Conservation (phyloP, 345 rosid genomes). For the Erodium maritimum region DNA sequence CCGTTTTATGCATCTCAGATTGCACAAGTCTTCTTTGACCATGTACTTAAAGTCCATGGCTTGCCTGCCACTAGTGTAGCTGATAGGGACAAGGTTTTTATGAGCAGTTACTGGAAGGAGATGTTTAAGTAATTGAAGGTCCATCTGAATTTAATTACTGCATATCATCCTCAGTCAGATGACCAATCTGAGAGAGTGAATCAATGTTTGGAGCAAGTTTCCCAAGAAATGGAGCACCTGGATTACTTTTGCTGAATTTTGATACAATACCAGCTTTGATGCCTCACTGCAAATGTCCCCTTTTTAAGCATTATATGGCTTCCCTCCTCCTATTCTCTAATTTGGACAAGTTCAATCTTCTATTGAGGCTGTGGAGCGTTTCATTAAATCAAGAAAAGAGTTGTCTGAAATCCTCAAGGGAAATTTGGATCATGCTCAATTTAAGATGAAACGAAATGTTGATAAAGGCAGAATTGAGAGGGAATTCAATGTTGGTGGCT, state of each 20-base stretch:
- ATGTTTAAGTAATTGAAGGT: neutral
- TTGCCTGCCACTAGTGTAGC: neutral
- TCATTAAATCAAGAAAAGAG: too few species aligned
- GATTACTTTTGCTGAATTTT: neutral
- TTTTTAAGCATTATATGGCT: neutral
- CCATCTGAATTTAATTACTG: neutral
- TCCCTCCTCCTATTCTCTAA: too few species aligned
- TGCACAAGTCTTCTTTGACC: neutral
- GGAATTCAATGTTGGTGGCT: too few species aligned
- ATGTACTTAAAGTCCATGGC: neutral
- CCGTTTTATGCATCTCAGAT: too few species aligned
- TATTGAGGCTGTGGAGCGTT: too few species aligned
- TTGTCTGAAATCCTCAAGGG: too few species aligned
- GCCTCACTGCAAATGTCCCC: neutral
- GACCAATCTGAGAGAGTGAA: neutral
- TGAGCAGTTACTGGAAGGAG: neutral
- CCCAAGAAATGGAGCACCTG: too few species aligned
- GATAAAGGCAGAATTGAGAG: too few species aligned
- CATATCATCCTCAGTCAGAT: neutral
- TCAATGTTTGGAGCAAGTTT: neutral
- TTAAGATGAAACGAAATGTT: too few species aligned
- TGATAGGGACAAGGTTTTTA: neutral
- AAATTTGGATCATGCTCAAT: too few species aligned
- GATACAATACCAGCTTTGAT: neutral
- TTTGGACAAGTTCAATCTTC: too few species aligned